phyloP scores from a whole-genome alignment of 108 stramenopile genomes.

The Parietichytrium sp. region DNA sequence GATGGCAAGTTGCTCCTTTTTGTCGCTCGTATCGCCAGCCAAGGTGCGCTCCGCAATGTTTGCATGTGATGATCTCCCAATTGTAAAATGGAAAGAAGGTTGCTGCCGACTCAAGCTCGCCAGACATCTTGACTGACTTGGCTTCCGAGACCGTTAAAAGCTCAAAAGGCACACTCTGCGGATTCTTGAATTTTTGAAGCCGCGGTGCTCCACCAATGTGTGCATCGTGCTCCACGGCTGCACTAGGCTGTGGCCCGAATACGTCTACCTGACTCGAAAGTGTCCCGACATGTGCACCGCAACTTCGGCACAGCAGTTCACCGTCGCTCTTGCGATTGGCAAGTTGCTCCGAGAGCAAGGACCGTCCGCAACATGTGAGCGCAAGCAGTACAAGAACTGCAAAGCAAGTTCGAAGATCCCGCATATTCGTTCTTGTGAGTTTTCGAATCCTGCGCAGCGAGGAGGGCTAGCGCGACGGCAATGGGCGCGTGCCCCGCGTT shows the following conservation, averaged over 20 bases:
- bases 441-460: no score
- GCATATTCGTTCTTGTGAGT: no score
- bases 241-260: no score
- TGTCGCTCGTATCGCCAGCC: background rate
- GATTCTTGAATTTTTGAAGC: background rate
- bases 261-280: background rate
- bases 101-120: background rate
- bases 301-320: background rate
- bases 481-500: no score
- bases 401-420: no score
- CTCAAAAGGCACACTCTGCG: background rate
- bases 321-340: background rate
- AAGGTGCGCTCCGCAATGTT: background rate
- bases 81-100: background rate
- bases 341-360: background rate
- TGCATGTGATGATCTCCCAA: background rate
- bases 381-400: no score
- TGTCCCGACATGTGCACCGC: background rate
- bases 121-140: background rate
- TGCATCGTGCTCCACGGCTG: background rate
- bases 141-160: constrained; percentile 1
- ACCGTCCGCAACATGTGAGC: background rate
- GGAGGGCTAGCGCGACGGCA: no score
- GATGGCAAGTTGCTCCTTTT: background rate
- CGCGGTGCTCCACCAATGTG: background rate